A percentile compares a stretch with the other conserved stretches of the same genome.
phyloP scores from a whole-genome alignment of 2,329 filamentous ascomycete genomes.

The Trichoderma sp. region DNA sequence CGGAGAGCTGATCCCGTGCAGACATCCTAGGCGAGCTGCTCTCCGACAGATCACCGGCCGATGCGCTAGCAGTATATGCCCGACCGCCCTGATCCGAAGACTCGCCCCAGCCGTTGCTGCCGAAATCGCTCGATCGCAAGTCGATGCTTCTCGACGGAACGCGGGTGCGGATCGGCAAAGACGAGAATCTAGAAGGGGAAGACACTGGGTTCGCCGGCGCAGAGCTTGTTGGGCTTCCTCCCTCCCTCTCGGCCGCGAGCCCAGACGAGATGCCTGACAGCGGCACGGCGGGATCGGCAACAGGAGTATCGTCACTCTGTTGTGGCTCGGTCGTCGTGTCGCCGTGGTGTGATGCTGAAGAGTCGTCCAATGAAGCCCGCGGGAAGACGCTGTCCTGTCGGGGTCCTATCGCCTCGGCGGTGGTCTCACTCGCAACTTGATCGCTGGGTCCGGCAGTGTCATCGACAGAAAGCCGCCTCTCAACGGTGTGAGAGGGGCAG shows the following conservation, averaged over 20 bases:
- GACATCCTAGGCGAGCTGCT: slow-evolving; percentile 15
- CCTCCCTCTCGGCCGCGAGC: slow-evolving; percentile 9
- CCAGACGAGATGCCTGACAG: slow-evolving; percentile 2
- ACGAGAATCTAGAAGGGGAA: slow-evolving; percentile 31
- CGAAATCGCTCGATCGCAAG: background rate
- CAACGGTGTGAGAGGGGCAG: slow-evolving; percentile 51
- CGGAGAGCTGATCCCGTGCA: slow-evolving; percentile 13
- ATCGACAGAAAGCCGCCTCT: slow-evolving; percentile 42
- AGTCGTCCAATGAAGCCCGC: slow-evolving; percentile 2
- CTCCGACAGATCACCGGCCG: slow-evolving; percentile 4
- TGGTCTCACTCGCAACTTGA: slow-evolving; percentile 14
- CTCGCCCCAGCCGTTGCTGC: slow-evolving; percentile 17
- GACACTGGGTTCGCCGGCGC: background rate
- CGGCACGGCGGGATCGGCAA: background rate
- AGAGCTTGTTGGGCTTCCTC: slow-evolving; percentile 5
- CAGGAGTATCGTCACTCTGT: background rate
- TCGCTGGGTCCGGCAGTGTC: slow-evolving; percentile 30
- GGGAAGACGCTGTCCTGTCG: slow-evolving; percentile 11
- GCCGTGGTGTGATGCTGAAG: background rate
- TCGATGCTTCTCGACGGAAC: slow-evolving; percentile 22
- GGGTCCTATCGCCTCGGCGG: slow-evolving; percentile 11
- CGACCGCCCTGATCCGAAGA: slow-evolving; percentile 5
- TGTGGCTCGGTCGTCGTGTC: background rate
- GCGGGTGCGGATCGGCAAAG: slow-evolving; percentile 23
- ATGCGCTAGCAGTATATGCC: slow-evolving; percentile 8